A percentile compares a stretch with the other conserved stretches of the same genome.
Conservation (phyloP, 495 filamentous ascomycete genomes). For the Diplogelasinospora grovesii region DNA sequence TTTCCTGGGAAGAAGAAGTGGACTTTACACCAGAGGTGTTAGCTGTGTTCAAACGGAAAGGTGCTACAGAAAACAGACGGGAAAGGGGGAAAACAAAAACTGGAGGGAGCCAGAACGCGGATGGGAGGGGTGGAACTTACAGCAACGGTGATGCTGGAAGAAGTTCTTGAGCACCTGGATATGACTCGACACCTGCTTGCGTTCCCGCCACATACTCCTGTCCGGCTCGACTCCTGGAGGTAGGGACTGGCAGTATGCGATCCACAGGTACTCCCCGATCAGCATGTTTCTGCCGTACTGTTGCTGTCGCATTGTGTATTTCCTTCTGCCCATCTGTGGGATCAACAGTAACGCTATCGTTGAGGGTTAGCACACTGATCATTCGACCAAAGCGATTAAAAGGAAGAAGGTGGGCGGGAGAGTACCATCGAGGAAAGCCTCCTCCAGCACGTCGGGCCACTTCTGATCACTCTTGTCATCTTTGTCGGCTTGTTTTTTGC, state of each 20-base stretch:
- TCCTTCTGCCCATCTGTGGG: constrained; percentile 74
- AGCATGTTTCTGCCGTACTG: constrained; percentile 86
- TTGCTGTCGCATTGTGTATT: constrained; percentile 64
- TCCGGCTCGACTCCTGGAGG: constrained; percentile 27
- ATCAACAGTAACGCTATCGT: constrained; percentile 77
- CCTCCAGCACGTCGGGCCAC: constrained; percentile 81
- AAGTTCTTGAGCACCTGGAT: constrained; percentile 93
- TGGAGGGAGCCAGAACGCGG: constrained; percentile 2
- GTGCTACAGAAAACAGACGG: too few relatives aligned
- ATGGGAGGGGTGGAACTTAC: constrained; percentile 15
- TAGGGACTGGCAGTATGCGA: constrained; percentile 36
- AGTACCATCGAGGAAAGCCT: constrained; percentile 83
- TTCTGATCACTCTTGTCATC: constrained; percentile 42
- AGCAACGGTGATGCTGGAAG: constrained; percentile 35
- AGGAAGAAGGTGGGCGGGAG: neutral
- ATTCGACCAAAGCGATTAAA: constrained; percentile 6
- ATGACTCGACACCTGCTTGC: constrained; percentile 95
- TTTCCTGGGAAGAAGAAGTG: constrained; percentile 42
- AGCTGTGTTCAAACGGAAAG: too few relatives aligned
- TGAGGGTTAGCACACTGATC: too few relatives aligned
- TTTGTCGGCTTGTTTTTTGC: constrained; percentile 58
- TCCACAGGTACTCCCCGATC: constrained; percentile 74
- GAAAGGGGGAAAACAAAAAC: constrained; percentile 3
- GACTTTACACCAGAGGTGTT: too few relatives aligned
- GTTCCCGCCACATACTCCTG: constrained; percentile 37